Evolutionary conservation across 371 early-diverging fungal genomes (phyloP), one percentile per base, ranked within the genome.

Genomic region (Mucor ambiguus): DNA sequence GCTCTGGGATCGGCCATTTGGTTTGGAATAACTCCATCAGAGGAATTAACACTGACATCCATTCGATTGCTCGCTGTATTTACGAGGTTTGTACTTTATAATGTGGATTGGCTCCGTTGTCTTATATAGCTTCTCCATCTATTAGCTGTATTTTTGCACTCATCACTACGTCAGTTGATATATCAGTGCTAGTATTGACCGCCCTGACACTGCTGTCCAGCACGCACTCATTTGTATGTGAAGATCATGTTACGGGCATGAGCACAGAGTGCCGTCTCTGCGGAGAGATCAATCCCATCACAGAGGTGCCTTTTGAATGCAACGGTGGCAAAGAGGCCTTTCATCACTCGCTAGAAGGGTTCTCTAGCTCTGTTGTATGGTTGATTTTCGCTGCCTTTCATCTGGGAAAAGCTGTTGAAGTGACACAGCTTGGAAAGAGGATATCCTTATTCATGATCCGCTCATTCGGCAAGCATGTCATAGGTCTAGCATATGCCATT

Each of bases 361-460:
- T 89, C 44, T 82, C 87, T 4, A 87, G 83, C 62, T 77, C 84
- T 3, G 84, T 90, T 4, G 81, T 84, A 2, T 91, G 90, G 90
- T 73, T 91, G 30, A 84, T 91, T 24, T 91, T 89, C 73, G 80
- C 84, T 32, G 91, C 91, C 2, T 91, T 91, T 60, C 89, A 91
- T 72, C 72, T 91, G 12, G 91, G 91, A 33, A 86, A 83, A 41
- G 90, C 88, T 0, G 85, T 90, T 2, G 78, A 89, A 64, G 80
- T 83, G 46, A 86, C 88, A 12, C 75, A 79, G 16, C 74, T 91
- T 30, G 89, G 89, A 9, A 72, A 79, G 37, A 81, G 90, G 14
- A 71, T 90, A 14, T 85, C 89, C 1, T 62, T 90, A 29, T 57
- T 71, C 0, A 78, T 91, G 61, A 79, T 91, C 46, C 61, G 71